Conservation (phyloP, 495 filamentous ascomycete genomes). For the Tricharina praecox region DNA sequence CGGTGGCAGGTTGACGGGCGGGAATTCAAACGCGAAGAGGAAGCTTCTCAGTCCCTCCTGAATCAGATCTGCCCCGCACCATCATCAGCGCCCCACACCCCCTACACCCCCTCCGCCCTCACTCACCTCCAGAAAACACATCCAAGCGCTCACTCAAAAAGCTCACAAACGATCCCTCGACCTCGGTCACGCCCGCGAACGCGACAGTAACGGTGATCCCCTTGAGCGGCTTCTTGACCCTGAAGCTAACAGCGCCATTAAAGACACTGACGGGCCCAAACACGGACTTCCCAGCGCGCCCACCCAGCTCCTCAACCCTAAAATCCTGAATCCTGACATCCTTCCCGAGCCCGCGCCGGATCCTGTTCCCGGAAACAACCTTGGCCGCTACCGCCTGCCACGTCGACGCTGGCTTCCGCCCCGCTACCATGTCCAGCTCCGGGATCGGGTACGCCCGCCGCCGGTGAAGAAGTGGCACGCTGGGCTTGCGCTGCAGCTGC, state of each 20-base stretch:
- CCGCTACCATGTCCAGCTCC: slow-evolving; percentile 18
- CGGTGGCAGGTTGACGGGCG: slow-evolving; percentile 24
- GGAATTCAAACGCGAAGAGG: slow-evolving; percentile 25
- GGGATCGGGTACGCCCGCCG: slow-evolving; percentile 12
- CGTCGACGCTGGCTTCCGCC: slow-evolving; percentile 19
- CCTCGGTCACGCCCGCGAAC: slow-evolving; percentile 18
- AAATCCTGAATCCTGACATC: slow-evolving; percentile 19
- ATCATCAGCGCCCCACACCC: slow-evolving; percentile 3
- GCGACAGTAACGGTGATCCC: slow-evolving; percentile 21
- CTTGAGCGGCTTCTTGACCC: slow-evolving; percentile 20
- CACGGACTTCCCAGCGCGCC: slow-evolving; percentile 16
- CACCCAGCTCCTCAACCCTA: slow-evolving; percentile 22
- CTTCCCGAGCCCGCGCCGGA: slow-evolving; percentile 13
- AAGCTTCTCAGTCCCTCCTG: slow-evolving; percentile 23
- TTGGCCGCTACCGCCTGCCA: slow-evolving; percentile 24
- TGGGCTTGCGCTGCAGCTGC: background rate
- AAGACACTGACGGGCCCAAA: slow-evolving; percentile 24
- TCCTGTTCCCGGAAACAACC: slow-evolving; percentile 22
- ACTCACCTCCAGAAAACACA: slow-evolving; percentile 19
- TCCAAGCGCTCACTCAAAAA: slow-evolving; percentile 19
- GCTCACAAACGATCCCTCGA: slow-evolving; percentile 12
- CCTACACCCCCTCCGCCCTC: background rate
- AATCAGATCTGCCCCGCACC: slow-evolving; percentile 12
- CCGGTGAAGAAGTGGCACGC: background rate
- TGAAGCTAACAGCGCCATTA: slow-evolving; percentile 22